Conservation (phyloP, 257 asterid species). For the Parsonsia alboflavescens region DNA sequence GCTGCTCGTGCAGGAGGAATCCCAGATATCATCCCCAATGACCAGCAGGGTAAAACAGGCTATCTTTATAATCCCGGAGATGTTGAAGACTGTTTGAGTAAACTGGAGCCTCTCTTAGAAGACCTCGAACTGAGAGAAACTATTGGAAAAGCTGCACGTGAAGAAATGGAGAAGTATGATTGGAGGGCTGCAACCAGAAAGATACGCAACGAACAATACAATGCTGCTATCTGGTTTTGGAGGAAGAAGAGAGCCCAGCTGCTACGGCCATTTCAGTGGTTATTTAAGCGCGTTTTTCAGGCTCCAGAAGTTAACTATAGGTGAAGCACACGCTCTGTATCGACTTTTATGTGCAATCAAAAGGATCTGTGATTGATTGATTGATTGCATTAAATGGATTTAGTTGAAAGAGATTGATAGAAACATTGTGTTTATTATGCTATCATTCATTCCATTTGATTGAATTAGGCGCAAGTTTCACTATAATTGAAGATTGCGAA, state of each 20-base stretch:
- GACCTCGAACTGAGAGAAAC: constrained; percentile 57
- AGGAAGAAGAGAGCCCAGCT: constrained; percentile 62
- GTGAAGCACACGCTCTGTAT: not conserved
- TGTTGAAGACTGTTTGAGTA: constrained; percentile 79
- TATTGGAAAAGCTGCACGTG: constrained; percentile 74
- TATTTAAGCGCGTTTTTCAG: constrained; percentile 38
- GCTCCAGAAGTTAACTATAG: constrained; percentile 32
- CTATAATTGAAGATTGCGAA: not conserved
- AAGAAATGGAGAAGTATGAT: constrained; percentile 80
- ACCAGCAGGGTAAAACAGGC: constrained; percentile 78
- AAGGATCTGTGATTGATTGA: not conserved
- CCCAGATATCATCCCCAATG: constrained; percentile 83
- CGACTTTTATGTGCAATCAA: not conserved
- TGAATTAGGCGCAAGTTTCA: constrained; percentile 2
- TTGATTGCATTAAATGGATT: constrained; percentile 4
- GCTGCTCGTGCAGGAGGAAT: constrained; percentile 99
- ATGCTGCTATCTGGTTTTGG: constrained; percentile 92
- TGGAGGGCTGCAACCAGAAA: constrained; percentile 91
- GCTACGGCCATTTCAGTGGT: constrained; percentile 65
- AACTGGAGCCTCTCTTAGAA: constrained; percentile 57
- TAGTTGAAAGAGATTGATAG: constrained; percentile 6
- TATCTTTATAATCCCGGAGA: constrained; percentile 79
- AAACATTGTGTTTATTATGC: constrained; percentile 11
- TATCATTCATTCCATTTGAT: constrained; percentile 16
- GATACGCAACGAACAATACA: constrained; percentile 77